phyloP scores from a whole-genome alignment of 1,139 yeast genomes.

The Nematodospora anomalae region DNA sequence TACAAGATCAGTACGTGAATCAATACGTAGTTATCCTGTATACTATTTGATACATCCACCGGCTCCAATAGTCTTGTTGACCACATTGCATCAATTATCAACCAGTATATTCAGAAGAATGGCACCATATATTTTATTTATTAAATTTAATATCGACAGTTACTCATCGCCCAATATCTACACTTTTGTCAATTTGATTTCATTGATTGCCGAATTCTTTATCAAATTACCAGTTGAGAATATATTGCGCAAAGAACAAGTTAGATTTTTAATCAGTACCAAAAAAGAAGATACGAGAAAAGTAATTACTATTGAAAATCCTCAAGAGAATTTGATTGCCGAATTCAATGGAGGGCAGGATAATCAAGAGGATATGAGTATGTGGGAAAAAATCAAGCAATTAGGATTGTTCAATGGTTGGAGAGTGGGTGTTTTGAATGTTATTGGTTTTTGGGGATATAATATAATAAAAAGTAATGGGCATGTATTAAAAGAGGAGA shows the following conservation, averaged over 20 bases:
- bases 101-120: constrained; percentile 63
- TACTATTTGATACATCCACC: constrained; percentile 57
- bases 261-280: constrained; percentile 55
- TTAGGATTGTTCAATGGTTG: constrained; percentile 79
- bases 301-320: constrained; percentile 40
- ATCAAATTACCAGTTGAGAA: constrained; percentile 88
- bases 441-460: constrained; percentile 83
- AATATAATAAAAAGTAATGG: constrained; percentile 58
- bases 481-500: constrained; percentile 44
- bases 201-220: constrained; percentile 66
- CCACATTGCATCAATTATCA: constrained; percentile 62
- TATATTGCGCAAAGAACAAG: constrained; percentile 78
- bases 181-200: constrained; percentile 51
- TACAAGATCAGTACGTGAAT: constrained; percentile 41
- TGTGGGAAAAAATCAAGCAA: constrained; percentile 23
- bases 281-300: constrained; percentile 35
- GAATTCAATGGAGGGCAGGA: constrained; percentile 29
- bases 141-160: constrained; percentile 66
- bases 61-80: constrained; percentile 48
- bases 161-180: constrained; percentile 64
- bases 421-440: constrained; percentile 80
- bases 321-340: constrained; percentile 52
- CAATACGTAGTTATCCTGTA: constrained; percentile 36
- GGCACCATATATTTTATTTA: constrained; percentile 71
- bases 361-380: constrained; percentile 12